Conservation (phyloP, 352 stramenopile species). For the Pythium pyrilobum region DNA sequence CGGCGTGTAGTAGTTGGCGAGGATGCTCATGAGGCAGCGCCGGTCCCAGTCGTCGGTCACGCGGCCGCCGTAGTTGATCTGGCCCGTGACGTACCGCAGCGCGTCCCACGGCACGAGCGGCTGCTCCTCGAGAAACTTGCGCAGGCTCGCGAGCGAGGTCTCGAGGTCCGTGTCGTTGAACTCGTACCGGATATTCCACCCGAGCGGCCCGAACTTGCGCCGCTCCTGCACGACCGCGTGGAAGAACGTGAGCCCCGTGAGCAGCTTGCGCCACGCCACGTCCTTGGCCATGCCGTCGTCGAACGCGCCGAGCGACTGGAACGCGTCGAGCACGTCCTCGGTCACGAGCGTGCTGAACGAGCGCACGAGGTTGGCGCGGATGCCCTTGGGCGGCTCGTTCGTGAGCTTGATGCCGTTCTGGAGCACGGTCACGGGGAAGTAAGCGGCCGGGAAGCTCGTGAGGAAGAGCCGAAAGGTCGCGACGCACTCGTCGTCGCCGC, state of each 20-base stretch:
- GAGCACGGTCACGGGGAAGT: constrained; percentile 91
- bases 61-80: constrained; percentile 96
- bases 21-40: constrained; percentile 90
- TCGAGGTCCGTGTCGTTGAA: constrained; percentile 96
- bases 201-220: constrained; percentile 91
- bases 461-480: constrained; percentile 90
- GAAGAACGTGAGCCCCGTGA: constrained; percentile 90
- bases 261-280: constrained; percentile 85
- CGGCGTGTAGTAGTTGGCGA: constrained; percentile 89
- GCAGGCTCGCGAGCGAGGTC: constrained; percentile 87
- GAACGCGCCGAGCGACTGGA: constrained; percentile 46
- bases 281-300: constrained; percentile 58
- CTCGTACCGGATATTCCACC: constrained; percentile 96
- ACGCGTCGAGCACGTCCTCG: constrained; percentile 60
- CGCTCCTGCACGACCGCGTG: constrained; percentile 93
- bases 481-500: constrained; percentile 38
- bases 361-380: constrained; percentile 85
- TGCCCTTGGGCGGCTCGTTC: constrained; percentile 90
- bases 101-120: constrained; percentile 90
- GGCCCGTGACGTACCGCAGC: constrained; percentile 90
- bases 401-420: constrained; percentile 93
- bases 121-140: constrained; percentile 91
- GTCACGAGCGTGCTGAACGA: constrained; percentile 88
- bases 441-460: constrained; percentile 88
- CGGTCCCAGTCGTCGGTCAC: constrained; percentile 96